Conservation (phyloP, 192 early-diverging fungal genomes). For the Backusella circina region DNA sequence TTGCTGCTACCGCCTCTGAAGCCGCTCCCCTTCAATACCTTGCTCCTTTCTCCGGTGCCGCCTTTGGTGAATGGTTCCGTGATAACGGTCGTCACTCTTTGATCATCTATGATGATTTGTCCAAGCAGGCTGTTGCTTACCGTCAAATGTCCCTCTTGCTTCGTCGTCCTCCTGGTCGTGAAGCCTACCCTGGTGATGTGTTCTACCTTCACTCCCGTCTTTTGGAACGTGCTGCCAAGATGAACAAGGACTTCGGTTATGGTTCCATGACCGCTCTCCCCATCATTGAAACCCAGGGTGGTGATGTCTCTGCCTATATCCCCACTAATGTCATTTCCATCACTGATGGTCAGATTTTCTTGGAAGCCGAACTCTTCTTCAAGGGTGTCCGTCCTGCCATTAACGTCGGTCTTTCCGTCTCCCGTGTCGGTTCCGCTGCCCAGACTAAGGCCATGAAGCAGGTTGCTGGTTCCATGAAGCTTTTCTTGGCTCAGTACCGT, state of each 20-base stretch:
- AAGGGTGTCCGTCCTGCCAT: constrained; percentile 99
- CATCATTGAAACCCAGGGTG: constrained; percentile 99
- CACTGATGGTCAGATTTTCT: constrained; percentile 99
- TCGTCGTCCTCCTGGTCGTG: constrained; percentile 99
- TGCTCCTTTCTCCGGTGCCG: constrained; percentile 97
- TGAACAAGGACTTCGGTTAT: constrained; percentile 92
- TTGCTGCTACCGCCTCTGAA: constrained; percentile 98
- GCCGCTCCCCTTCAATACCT: constrained; percentile 98
- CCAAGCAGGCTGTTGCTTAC: constrained; percentile 99
- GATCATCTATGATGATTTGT: constrained; percentile 99
- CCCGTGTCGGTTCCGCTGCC: constrained; percentile 98
- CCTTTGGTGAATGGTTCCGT: constrained; percentile 99
- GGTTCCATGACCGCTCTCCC: constrained; percentile 98
- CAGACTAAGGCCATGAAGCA: constrained; percentile 99
- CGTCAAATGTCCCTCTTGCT: constrained; percentile 99
- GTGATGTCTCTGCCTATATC: constrained; percentile 99
- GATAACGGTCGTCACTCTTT: constrained; percentile 98
- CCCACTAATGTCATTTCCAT: constrained; percentile 99
- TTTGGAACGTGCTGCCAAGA: constrained; percentile 98
- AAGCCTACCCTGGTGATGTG: constrained; percentile 99
- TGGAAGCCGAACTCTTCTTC: constrained; percentile 99
- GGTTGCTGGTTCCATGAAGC: constrained; percentile 99
- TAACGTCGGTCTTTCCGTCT: constrained; percentile 99
- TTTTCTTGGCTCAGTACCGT: constrained; percentile 99
- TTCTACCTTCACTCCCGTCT: constrained; percentile 99